Base-by-base conservation (phyloP, 2,329 filamentous ascomycete species). In the Colletotrichum filicis region DNA sequence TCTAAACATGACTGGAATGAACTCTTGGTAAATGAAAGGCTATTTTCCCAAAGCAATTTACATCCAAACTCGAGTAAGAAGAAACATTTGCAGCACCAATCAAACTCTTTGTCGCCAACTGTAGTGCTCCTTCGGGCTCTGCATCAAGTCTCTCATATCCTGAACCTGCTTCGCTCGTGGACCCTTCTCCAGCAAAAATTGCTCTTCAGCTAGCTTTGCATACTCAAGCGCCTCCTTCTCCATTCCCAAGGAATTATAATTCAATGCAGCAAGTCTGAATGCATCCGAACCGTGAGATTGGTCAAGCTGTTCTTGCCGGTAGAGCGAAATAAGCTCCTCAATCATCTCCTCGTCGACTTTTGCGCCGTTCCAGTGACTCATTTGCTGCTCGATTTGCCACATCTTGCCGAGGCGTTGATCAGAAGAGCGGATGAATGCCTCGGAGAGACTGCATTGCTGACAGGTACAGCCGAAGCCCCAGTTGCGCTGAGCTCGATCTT, bases 191-290 rank as follows among this genome's bases (percentile, higher is more conserved):
- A 74, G 22, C 56, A 83, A 65, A 11, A 82, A 80, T 30, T 76
- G 74, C 74, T 86, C 83, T 30, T 85, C 67, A 3, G 83, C 83
- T 56, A 83, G 70, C 4, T 76, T 74, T 9, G 83, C 84, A 70
- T 83, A 82, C 75, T 80, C 80, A n/a, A 79, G 77, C 8, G 84
- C 83, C 32, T 76, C 73, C 80, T 81, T 82, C 24, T 80, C 77
- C 66, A 83, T 81, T 26, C 84, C 84, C 3, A 77, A 77, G 1
- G 79, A 80, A 74, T 82, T 85, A 71, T 80, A 82, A 74, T 84
- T 81, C 24, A 84, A 71, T 26, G 84, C 84, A 22, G 84, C 83
- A 24, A 80, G 77, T 62, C 77, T 75, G 74, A 83, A 84, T 7
- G 82, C 82, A 74, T 82, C 81, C 67, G 79, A 76, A 32, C 81